Evolutionary conservation across 1,139 yeast genomes (phyloP), one percentile per base, ranked within the genome.

Genomic region (Magnusiomyces sp.): DNA sequence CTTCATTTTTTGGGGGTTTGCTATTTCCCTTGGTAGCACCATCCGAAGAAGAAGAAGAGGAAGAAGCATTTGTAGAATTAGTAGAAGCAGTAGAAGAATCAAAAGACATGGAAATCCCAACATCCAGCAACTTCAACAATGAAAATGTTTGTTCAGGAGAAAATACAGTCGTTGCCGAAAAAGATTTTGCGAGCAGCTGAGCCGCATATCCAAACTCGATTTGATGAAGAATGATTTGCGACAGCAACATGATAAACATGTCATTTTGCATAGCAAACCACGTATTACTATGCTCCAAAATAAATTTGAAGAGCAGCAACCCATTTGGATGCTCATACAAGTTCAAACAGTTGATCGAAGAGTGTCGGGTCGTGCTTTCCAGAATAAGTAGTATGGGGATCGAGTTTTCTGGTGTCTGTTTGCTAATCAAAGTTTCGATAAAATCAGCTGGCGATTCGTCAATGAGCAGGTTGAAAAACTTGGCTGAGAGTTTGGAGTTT

Each of bases 201-300:
- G 54, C 47, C 2, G 52, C 54, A n/a, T 40, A 47, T 4, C 57
- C 56, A n/a, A 43, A 32, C 6, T 43, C 41, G 17, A 57, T 44
- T 17, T 55, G 43, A 9, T 36, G 41, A 19, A 33, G 43, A 14
- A 51, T 39, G 34, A 56, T 55, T 19, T 47, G 45, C 27, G 55
- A 50, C 1, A 56, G 50, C 31, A 51, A 37, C 36, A 45, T 29
- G 31, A 49, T 44, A 27, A 43, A 48, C 10, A 46, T 46, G 47
- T 53, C 53, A 16, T 53, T 53, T 3, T 46, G 48, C 16, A 40
- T 40, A 6, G 54, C 46, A 40, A 55, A 54, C 58, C 59, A 57
- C 23, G 48, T 40, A 23, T 59, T 58, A 1, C 57, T 51, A 23
- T 54, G 49, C 7, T 52, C 50, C 33, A 59, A 42, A 5, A 59